Conservation (phyloP, 306 rosid genomes). For the Argentina anserina region DNA sequence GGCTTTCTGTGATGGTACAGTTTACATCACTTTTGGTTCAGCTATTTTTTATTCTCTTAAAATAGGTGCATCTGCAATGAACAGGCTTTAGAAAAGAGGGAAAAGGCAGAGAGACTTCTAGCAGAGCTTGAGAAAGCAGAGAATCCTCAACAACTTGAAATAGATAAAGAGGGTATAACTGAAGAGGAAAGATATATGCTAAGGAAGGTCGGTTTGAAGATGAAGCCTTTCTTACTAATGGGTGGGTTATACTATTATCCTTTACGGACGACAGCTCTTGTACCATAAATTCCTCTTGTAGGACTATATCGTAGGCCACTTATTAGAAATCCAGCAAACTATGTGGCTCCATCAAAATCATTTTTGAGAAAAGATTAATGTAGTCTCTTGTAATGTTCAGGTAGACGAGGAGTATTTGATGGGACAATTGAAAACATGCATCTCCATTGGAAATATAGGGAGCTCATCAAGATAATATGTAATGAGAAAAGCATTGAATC, state of each 20-base stretch:
- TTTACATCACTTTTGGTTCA: slow-evolving; percentile 20
- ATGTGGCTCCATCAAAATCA: slow-evolving; percentile 7
- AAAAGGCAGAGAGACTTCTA: slow-evolving; percentile 64
- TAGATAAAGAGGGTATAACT: slow-evolving; percentile 84
- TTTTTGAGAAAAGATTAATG: slow-evolving; percentile 18
- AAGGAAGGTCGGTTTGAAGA: slow-evolving; percentile 82
- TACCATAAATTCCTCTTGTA: background rate
- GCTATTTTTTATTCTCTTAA: slow-evolving; percentile 28
- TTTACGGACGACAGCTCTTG: background rate
- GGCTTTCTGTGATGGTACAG: slow-evolving; percentile 31
- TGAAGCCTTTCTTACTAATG: slow-evolving; percentile 79
- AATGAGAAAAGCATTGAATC: slow-evolving; percentile 40
- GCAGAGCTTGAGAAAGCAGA: slow-evolving; percentile 54
- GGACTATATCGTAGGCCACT: slow-evolving; percentile 10
- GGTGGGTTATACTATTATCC: slow-evolving; percentile 51
- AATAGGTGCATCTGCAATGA: slow-evolving; percentile 19
- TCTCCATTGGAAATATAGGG: slow-evolving; percentile 98
- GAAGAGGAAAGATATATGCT: slow-evolving; percentile 86
- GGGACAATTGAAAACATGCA: slow-evolving; percentile 98
- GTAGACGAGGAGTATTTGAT: slow-evolving; percentile 82
- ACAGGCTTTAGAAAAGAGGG: slow-evolving; percentile 77
- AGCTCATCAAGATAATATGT: slow-evolving; percentile 78
- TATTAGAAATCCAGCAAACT: slow-evolving; percentile 13
- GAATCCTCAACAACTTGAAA: slow-evolving; percentile 52
- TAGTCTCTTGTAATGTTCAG: slow-evolving; percentile 38